Conservation (phyloP, 257 asterid species). For the Nicotiana otophora region DNA sequence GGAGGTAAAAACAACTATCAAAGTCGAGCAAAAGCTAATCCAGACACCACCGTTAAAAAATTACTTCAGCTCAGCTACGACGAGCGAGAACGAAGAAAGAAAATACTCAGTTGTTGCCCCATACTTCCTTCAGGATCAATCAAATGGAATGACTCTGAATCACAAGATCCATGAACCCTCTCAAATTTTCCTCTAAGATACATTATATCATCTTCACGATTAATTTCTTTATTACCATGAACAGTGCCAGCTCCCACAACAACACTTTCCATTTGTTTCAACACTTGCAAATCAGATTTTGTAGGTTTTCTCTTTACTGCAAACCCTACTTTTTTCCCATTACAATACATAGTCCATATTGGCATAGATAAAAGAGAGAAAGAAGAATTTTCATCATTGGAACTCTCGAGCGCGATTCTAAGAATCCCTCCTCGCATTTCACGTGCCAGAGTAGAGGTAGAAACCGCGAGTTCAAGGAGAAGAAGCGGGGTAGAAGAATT, state of each 20-base stretch:
- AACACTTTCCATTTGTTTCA: slow-evolving; percentile 33
- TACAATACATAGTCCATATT: slow-evolving; percentile 50
- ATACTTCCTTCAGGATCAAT: slow-evolving; percentile 43
- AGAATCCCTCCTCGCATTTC: slow-evolving; percentile 57
- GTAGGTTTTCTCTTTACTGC: slow-evolving; percentile 34
- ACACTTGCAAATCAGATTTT: slow-evolving; percentile 31
- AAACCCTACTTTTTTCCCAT: slow-evolving; percentile 50
- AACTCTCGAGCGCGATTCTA: slow-evolving; percentile 46
- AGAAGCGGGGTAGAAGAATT: slow-evolving; percentile 36
- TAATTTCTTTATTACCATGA: slow-evolving; percentile 14
- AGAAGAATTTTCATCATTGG: neutral
- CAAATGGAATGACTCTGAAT: slow-evolving; percentile 57
- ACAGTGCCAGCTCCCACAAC: slow-evolving; percentile 46
- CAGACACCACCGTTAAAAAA: too few species aligned
- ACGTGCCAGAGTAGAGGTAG: slow-evolving; percentile 47
- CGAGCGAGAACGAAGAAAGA: slow-evolving; percentile 35
- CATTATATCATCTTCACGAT: slow-evolving; percentile 33
- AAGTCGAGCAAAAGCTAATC: neutral
- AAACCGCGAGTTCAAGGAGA: slow-evolving; percentile 50
- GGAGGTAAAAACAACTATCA: neutral
- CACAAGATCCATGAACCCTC: slow-evolving; percentile 41
- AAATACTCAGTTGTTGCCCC: slow-evolving; percentile 53
- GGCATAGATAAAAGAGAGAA: slow-evolving; percentile 38
- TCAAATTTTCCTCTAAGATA: slow-evolving; percentile 52
- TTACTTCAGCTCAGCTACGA: neutral